phyloP scores from a whole-genome alignment of 2,329 filamentous ascomycete genomes.

The Cladophialophora psammophila region DNA sequence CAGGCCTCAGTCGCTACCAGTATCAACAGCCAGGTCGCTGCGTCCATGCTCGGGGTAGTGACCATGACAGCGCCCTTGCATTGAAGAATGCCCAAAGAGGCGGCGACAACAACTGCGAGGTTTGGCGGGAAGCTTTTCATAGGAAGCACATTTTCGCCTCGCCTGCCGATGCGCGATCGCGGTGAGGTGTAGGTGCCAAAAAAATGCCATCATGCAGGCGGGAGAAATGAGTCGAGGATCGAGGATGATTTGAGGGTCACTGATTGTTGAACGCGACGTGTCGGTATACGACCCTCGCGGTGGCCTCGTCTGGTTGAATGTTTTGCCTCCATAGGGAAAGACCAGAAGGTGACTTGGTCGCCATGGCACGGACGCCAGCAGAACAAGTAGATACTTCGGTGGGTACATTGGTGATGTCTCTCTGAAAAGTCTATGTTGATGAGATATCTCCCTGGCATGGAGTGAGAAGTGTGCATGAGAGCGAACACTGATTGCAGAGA shows the following conservation, averaged over 20 bases:
- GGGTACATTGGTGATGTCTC: neutral
- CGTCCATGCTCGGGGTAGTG: neutral
- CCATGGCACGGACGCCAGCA: neutral
- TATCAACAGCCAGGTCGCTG: neutral
- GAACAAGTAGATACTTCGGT: neutral
- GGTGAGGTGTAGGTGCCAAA: too few species aligned
- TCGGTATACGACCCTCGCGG: neutral
- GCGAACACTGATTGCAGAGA: neutral
- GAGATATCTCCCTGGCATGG: neutral
- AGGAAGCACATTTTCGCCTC: neutral
- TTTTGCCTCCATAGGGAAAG: neutral
- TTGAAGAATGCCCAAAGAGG: neutral
- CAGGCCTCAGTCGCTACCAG: neutral
- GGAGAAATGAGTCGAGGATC: too few species aligned
- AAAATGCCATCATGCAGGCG: too few species aligned
- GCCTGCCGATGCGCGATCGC: too few species aligned
- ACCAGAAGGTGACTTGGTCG: neutral
- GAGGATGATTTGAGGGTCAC: neutral
- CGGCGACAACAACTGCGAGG: neutral
- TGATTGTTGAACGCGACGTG: neutral
- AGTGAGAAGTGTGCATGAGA: neutral
- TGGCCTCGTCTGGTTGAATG: neutral
- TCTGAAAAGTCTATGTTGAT: neutral
- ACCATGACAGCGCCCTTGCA: neutral
- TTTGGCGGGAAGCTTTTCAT: neutral